Evolutionary conservation across 2,329 filamentous ascomycete species (phyloP).

Genomic region (Annulohypoxylon truncatum): DNA sequence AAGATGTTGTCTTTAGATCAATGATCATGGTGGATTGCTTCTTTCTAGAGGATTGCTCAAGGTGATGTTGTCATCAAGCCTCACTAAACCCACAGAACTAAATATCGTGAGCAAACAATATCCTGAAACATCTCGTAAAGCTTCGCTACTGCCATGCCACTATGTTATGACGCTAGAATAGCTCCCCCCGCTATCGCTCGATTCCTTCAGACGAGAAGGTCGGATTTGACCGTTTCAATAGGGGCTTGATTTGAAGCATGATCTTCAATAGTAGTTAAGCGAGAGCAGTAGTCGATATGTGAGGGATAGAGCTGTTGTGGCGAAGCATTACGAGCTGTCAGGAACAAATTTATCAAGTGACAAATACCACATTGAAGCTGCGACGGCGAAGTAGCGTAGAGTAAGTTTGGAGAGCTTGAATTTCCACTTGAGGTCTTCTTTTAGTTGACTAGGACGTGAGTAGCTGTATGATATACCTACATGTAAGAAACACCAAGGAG

Average conservation of each 20-base stretch:
- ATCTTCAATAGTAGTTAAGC: background rate
- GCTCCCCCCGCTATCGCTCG: background rate
- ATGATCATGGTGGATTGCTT: background rate
- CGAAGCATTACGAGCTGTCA: background rate
- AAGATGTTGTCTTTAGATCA: background rate
- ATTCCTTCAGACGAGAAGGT: background rate
- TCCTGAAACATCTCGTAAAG: background rate
- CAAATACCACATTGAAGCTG: background rate
- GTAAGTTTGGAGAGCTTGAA: background rate
- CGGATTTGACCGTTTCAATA: background rate
- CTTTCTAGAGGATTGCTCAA: background rate
- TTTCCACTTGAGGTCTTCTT: conserved; percentile 15
- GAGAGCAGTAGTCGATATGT: background rate
- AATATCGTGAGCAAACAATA: background rate
- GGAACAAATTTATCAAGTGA: background rate
- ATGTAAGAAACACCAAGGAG: background rate
- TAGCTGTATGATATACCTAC: no score
- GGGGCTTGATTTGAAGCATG: background rate
- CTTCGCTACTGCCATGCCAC: background rate
- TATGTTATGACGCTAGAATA: background rate
- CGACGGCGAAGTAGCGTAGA: background rate
- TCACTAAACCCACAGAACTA: background rate
- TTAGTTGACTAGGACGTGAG: no score
- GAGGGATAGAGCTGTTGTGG: background rate
- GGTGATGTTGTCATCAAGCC: background rate